Evolutionary conservation across 2,329 filamentous ascomycete species (phyloP).

Genomic region (Colletotrichum godetiae): DNA sequence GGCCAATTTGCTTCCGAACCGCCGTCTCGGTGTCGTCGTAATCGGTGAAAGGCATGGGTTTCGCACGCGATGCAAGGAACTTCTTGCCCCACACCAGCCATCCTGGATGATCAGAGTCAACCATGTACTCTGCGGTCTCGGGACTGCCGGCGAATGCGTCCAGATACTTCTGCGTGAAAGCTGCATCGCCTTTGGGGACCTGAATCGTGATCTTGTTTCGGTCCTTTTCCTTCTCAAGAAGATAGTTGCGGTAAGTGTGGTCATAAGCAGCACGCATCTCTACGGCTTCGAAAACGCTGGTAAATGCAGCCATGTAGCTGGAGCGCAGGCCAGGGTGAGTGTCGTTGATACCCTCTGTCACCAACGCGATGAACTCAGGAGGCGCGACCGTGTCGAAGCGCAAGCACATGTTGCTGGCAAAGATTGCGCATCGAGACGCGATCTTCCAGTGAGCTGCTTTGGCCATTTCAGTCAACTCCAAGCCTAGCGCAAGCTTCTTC

Average conservation of each 20-base stretch:
- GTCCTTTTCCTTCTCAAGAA: slow-evolving; percentile 82
- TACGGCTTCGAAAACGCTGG: slow-evolving; percentile 81
- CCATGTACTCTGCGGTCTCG: slow-evolving; percentile 82
- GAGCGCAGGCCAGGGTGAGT: slow-evolving; percentile 87
- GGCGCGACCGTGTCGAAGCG: slow-evolving; percentile 92
- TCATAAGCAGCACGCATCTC: slow-evolving; percentile 87
- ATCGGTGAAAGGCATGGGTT: slow-evolving; percentile 72
- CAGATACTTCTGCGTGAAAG: slow-evolving; percentile 84
- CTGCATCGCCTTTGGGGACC: slow-evolving; percentile 78
- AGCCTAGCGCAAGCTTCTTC: slow-evolving; percentile 83
- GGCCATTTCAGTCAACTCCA: slow-evolving; percentile 83
- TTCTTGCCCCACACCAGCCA: slow-evolving; percentile 96
- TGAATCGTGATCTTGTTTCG: slow-evolving; percentile 80
- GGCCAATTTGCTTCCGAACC: slow-evolving; percentile 83
- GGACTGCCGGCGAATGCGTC: slow-evolving; percentile 77
- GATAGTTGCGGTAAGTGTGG: slow-evolving; percentile 88
- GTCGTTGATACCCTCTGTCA: slow-evolving; percentile 86
- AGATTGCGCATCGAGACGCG: slow-evolving; percentile 87
- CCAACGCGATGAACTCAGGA: slow-evolving; percentile 83
- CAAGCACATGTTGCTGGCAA: slow-evolving; percentile 89
- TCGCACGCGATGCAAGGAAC: slow-evolving; percentile 82
- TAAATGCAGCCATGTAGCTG: slow-evolving; percentile 84
- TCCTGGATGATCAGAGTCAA: slow-evolving; percentile 91
- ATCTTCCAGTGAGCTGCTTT: slow-evolving; percentile 95
- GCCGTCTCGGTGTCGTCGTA: slow-evolving; percentile 86